These are phyloP conservation scores for Phaeosphaeriaceae sp. DNA, from an alignment of 2,329 filamentous ascomycete genomes.

Conservation along the genomic window DNA sequence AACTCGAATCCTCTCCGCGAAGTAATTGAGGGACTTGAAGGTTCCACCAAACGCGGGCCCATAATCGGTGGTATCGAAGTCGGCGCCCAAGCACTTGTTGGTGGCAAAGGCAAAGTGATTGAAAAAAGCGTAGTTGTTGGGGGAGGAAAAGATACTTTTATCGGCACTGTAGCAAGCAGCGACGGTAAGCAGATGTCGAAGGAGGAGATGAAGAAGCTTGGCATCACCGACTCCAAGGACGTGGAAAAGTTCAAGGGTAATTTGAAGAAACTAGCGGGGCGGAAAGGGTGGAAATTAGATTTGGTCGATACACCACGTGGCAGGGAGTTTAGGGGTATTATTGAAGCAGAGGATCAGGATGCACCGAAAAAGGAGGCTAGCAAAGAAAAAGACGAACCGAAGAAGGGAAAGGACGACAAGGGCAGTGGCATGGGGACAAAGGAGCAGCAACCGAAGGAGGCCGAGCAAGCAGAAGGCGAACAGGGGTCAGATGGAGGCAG, in stretches of 20 bases:
- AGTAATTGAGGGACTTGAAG: conserved; percentile 37
- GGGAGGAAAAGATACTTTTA: conserved; percentile 60
- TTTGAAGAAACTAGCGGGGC: conserved; percentile 71
- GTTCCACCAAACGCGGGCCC: conserved; percentile 45
- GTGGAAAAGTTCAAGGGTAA: conserved; percentile 73
- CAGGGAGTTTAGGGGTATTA: conserved; percentile 72
- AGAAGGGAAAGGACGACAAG: conserved; percentile 30
- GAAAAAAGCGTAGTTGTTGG: conserved; percentile 59
- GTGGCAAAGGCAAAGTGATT: conserved; percentile 61
- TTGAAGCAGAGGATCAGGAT: conserved; percentile 65
- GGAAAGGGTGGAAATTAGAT: conserved; percentile 80
- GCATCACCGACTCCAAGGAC: conserved; percentile 66
- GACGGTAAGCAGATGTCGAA: conserved; percentile 68
- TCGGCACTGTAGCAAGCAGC: conserved; percentile 61
- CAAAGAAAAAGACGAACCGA: conserved; percentile 21
- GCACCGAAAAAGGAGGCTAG: conserved; percentile 42
- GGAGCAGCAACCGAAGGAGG: conserved; percentile 15
- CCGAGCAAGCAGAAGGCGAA: conserved; percentile 27
- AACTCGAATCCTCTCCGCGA: conserved; percentile 44
- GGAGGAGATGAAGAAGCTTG: conserved; percentile 71
- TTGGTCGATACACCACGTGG: conserved; percentile 72
- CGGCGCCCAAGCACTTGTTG: conserved; percentile 63
- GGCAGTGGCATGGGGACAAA: conserved; percentile 50
- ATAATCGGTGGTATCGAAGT: conserved; percentile 65
- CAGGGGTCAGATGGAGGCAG: conserved; percentile 44